Conservation (phyloP, 306 rosid species). For the Cicer cuneatum region DNA sequence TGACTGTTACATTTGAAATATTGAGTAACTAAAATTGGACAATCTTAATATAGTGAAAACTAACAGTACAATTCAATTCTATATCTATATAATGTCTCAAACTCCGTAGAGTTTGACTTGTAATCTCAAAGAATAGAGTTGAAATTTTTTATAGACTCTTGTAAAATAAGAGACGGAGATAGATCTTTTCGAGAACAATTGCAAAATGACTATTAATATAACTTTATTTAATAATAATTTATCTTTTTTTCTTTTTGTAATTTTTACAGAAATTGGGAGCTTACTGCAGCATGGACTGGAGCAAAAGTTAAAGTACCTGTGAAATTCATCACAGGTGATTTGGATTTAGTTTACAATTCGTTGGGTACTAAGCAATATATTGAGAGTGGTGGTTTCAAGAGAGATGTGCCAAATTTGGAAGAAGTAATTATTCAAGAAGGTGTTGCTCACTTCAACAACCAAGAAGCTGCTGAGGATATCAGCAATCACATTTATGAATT, state of each 20-base stretch:
- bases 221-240: background rate
- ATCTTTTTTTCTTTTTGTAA: background rate
- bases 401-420: constrained; percentile 52
- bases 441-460: constrained; percentile 51
- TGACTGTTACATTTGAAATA: too few species aligned
- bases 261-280: constrained; percentile 50
- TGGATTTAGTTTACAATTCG: constrained; percentile 46
- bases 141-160: too few species aligned
- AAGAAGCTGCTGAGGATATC: constrained; percentile 45
- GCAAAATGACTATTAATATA: background rate
- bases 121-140: too few species aligned
- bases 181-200: too few species aligned
- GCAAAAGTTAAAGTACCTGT: constrained; percentile 37
- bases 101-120: too few species aligned
- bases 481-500: constrained; percentile 43
- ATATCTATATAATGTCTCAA: background rate
- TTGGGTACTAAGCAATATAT: constrained; percentile 33
- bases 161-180: too few species aligned
- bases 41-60: background rate
- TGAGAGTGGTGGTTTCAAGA: constrained; percentile 43
- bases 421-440: constrained; percentile 48
- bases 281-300: constrained; percentile 46
- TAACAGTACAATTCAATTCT: background rate
- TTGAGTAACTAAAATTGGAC: too few species aligned
- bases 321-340: constrained; percentile 44